Evolutionary conservation across 805 yeast species (phyloP), one percentile per base, ranked within the genome.

Genomic region (Yamadazyma nakazawae): DNA sequence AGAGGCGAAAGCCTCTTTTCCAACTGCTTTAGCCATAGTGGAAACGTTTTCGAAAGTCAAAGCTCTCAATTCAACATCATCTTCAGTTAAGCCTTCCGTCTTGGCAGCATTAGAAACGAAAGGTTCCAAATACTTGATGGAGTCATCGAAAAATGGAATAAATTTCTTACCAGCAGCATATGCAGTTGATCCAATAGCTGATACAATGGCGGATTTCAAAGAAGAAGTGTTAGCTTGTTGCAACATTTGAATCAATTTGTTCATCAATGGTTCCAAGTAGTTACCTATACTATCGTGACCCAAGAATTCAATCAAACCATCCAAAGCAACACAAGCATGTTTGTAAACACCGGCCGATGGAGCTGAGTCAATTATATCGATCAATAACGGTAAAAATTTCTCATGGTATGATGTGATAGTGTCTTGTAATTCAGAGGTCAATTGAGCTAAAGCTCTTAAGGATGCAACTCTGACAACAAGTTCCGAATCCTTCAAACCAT

Each of bases 121-220:
- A 51, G 89, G 90, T 67, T 88, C 94, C 58, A 94, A 77, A 53
- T 78, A 80, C 63, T 84, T 82, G 56, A 92, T 81, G 43, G 97
- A 86, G 53, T 82, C 79, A 61, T 82, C 80, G 67, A 92, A 92
- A 74, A 79, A 94, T 50, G 98, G 97, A 50, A 78, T 73, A 69
- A 88, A 94, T 34, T 86, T 78, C 58, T 84, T 83, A 68, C 97
- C 97, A 37, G 96, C 82, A 47, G 98, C 96, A 62, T 85, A 90
- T 25, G 99, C 98, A 49, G 96, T 88, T 34, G 98, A 91, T 46
- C 98, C 98, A 64, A 94, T 88, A 34, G 97, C 97, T 45, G 96
- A 87, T 49, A 94, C 97, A 61, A 87, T 84, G 50, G 88, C 88
- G 41, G 87, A 72, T 65, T 82, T 85, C 61, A 87, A 74, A 13